Evolutionary conservation across 805 yeast species (phyloP).

Genomic region (Spathaspora passalidarum): DNA sequence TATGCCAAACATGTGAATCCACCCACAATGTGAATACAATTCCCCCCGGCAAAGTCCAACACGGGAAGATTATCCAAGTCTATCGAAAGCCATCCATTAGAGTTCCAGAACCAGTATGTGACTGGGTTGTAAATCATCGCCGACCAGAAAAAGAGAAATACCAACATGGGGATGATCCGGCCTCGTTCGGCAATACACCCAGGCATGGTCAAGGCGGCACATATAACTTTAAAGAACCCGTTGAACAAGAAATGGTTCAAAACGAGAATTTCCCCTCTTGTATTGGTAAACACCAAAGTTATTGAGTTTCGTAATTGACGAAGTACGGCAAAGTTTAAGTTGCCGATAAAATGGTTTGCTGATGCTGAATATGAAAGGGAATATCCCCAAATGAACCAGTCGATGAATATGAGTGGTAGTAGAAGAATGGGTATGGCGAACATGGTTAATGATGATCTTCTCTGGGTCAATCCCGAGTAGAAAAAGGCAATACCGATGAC

Average conservation of each 20-base stretch:
- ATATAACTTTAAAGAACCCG: constrained; percentile 35
- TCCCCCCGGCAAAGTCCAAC: constrained; percentile 45
- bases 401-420: constrained; percentile 30
- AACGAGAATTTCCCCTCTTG: constrained; percentile 37
- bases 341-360: constrained; percentile 32
- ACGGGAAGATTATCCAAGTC: constrained; percentile 33
- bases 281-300: constrained; percentile 23
- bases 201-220: constrained; percentile 41
- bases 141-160: constrained; percentile 39
- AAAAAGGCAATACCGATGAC: constrained; percentile 36
- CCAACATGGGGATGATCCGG: constrained; percentile 37
- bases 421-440: constrained; percentile 33
- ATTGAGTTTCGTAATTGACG: constrained; percentile 21
- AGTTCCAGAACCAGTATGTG: constrained; percentile 45
- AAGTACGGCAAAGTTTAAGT: constrained; percentile 27
- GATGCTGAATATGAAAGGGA: constrained; percentile 39
- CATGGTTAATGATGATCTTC: constrained; percentile 41
- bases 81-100: constrained; percentile 40
- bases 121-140: constrained; percentile 40
- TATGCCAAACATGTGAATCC: constrained; percentile 46
- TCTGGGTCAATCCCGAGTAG: constrained; percentile 42
- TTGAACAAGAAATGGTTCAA: constrained; percentile 38
- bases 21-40: constrained; percentile 42
- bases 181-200: constrained; percentile 46
- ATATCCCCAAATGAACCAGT: constrained; percentile 46